A percentile compares a stretch with the other conserved stretches of the same genome.
These are phyloP conservation scores for Trichoderma sp. DNA, from an alignment of 2,329 filamentous ascomycete species.

Conservation along the genomic window DNA sequence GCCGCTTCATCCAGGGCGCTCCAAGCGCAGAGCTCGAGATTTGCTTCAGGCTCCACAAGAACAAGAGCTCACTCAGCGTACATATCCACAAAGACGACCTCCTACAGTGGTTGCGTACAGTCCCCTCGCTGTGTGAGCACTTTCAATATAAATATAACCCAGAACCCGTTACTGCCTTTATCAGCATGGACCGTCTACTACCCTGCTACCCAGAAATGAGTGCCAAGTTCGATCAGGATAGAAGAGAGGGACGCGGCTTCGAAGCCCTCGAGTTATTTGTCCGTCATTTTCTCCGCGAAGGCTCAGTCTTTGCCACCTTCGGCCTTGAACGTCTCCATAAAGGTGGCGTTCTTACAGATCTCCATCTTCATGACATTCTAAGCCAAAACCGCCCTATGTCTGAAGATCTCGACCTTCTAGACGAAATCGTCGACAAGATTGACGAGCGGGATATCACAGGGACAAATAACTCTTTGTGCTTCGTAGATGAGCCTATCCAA, in stretches of 20 bases:
- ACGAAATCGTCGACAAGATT: neutral
- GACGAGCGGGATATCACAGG: neutral
- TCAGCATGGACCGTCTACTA: neutral
- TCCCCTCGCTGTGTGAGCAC: neutral
- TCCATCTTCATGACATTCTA: neutral
- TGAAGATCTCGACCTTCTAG: neutral
- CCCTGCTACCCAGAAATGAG: neutral
- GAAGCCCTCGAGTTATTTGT: neutral
- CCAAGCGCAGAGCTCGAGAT: neutral
- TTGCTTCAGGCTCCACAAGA: neutral
- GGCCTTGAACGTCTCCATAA: neutral
- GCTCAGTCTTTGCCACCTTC: neutral
- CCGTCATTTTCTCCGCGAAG: neutral
- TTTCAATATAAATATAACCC: no score
- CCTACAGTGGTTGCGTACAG: neutral
- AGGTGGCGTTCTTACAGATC: neutral
- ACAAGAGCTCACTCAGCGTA: accelerated
- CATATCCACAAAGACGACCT: neutral
- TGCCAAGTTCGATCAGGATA: neutral
- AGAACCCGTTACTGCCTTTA: neutral
- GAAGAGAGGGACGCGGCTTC: neutral
- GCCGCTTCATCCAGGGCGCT: neutral
- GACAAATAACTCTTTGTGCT: neutral
- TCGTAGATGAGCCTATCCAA: neutral
- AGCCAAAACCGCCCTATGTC: neutral